Percentiles rank a stretch among this genome's conserved stretches.
phyloP scores from a whole-genome alignment of 176 grass and related monocot species.

The Aegilops umbellulata region DNA sequence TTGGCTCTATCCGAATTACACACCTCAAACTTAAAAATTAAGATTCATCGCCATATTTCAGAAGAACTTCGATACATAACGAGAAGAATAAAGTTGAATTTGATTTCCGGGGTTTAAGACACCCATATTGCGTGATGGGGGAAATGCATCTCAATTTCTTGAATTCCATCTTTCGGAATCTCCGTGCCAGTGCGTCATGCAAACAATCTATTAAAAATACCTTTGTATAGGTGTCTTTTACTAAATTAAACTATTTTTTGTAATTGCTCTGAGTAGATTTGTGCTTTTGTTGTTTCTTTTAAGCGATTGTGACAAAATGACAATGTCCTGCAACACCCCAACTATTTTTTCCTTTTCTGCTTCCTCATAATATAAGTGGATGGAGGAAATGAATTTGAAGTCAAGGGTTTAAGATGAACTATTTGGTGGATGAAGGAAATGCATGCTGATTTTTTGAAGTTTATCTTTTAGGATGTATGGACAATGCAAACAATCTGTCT shows the following conservation, averaged over 20 bases:
- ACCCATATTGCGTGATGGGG: rapidly evolving
- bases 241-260: neutral
- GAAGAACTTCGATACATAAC: neutral
- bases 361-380: neutral
- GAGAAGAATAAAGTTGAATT: neutral
- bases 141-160: neutral
- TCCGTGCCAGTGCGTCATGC: neutral
- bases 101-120: neutral
- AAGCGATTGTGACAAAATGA: neutral
- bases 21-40: neutral
- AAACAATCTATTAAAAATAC: neutral
- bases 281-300: neutral
- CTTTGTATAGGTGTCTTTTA: neutral
- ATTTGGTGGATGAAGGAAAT: neutral
- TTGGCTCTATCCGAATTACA: neutral
- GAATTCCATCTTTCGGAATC: neutral
- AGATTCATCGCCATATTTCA: neutral
- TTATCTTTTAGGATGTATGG: neutral
- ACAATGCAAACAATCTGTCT: neutral
- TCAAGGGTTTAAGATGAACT: too few relatives aligned
- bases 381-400: neutral
- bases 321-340: neutral
- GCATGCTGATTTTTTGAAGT: neutral
- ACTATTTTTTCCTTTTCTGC: too few relatives aligned
- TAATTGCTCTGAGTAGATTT: neutral